Evolutionary conservation across 2,329 filamentous ascomycete species (phyloP), one percentile per base, ranked within the genome.

Genomic region (Ophiosphaerella korrae): DNA sequence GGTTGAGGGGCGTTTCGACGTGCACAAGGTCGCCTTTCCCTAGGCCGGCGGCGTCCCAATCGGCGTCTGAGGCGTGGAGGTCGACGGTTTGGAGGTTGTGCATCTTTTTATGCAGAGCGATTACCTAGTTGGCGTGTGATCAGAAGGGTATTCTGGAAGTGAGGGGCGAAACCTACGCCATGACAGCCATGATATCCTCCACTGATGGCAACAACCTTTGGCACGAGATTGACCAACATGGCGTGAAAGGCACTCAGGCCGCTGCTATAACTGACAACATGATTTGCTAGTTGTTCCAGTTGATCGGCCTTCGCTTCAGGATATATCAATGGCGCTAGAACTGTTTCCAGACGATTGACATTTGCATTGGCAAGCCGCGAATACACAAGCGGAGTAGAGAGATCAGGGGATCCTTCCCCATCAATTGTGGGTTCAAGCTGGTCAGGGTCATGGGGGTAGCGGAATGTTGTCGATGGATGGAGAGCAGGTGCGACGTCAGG

Each of bases 141-240:
- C 6, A 34, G 39, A 9, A 32, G 12, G 11, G 5, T 6, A 8
- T 14, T 32, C 8, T 16, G 8, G 14, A 21, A 5, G n/a, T n/a
- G 16, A 16, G 24, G 11, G 31, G 23, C 4, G 11, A 8, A 7
- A 34, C 44, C 14, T 40, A 46, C 89, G 54, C 90, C 91, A 73
- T 96, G 91, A 75, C 90, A 96, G 63, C 94, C 94, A 77, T 97
- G 94, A 76, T 97, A 99, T 36, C 92, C 92, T 13, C 82, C 86
- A 33, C 87, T 87, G 58, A 97, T 91, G 60, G 91, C 88, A 48
- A 97, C 85, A 51, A 88, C 86, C 62, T 85, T 85, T 1, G 94
- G 94, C 71, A 95, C 92, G 7, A 96, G 77, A 67, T 86, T 85
- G n/a, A 92, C 86, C 2, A 97, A 82, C 51, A 95, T 79, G 29